Evolutionary conservation across 306 rosid genomes (phyloP).

Genomic region (Citrullus colocynthis): DNA sequence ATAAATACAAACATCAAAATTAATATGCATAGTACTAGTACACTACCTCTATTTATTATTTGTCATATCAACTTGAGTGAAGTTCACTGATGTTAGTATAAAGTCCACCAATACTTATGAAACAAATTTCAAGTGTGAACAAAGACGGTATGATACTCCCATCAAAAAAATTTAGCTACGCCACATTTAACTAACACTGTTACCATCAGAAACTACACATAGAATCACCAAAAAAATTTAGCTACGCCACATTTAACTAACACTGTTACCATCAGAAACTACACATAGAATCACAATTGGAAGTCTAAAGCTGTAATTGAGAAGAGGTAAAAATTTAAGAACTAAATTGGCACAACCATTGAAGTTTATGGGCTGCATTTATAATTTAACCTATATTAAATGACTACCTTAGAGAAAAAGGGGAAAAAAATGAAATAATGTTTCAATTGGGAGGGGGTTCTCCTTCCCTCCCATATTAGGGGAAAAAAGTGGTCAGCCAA

Average conservation of each 20-base stretch:
- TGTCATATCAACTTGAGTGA: too few species aligned
- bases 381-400: constrained; percentile 4
- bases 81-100: too few species aligned
- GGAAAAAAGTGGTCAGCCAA: not conserved
- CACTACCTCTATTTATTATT: too few species aligned
- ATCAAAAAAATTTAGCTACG: not conserved
- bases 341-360: not conserved
- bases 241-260: not conserved
- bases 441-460: not conserved
- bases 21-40: too few species aligned
- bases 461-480: not conserved
- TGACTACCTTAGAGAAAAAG: not conserved
- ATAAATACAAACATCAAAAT: too few species aligned
- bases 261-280: not conserved
- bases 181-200: not conserved
- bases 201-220: not conserved
- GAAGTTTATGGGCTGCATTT: not conserved
- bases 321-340: not conserved
- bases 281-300: not conserved
- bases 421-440: constrained; percentile 1
- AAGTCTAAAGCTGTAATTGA: not conserved
- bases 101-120: too few species aligned
- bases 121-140: too few species aligned
- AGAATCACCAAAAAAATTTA: too few species aligned
- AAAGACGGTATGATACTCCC: too few species aligned